A percentile compares a stretch with the other conserved stretches of the same genome.
phyloP scores from a whole-genome alignment of 2,329 filamentous ascomycete genomes.

The Calonectria pseudoturangicola region DNA sequence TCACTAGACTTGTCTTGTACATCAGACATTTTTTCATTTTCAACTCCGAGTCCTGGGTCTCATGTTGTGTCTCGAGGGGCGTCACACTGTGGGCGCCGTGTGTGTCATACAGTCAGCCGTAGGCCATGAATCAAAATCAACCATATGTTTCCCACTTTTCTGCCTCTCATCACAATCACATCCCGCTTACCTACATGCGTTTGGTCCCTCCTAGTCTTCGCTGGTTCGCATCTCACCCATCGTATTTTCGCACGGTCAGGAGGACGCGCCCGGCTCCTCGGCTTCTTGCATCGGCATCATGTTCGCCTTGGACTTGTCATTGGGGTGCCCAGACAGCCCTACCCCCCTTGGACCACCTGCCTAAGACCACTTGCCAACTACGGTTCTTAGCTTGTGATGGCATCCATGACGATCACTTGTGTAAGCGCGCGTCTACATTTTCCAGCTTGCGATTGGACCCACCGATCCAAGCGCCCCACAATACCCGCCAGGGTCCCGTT shows the following conservation, averaged over 20 bases:
- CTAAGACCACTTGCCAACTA: slow-evolving; percentile 6
- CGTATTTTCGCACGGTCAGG: slow-evolving; percentile 2
- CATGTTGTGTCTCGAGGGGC: slow-evolving; percentile 10
- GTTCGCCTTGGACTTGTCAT: slow-evolving; percentile 1
- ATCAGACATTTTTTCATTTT: slow-evolving; percentile 14
- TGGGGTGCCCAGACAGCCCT: not conserved
- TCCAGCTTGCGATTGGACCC: slow-evolving; percentile 39
- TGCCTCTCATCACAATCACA: slow-evolving; percentile 38
- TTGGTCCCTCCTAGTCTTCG: slow-evolving; percentile 10
- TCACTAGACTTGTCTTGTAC: not conserved
- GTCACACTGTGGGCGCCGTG: not conserved
- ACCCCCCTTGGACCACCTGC: not conserved
- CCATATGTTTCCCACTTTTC: slow-evolving; percentile 31
- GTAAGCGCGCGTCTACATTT: slow-evolving; percentile 57
- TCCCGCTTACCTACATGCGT: slow-evolving; percentile 35
- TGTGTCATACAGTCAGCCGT: slow-evolving; percentile 34
- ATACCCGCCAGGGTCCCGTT: slow-evolving; percentile 47
- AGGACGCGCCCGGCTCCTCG: slow-evolving; percentile 24
- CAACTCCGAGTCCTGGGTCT: slow-evolving; percentile 6
- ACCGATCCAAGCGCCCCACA: slow-evolving; percentile 34
- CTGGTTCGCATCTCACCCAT: slow-evolving; percentile 27
- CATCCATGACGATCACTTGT: slow-evolving; percentile 35
- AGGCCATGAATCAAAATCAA: slow-evolving; percentile 31
- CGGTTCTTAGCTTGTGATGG: slow-evolving; percentile 18
- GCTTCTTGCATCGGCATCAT: slow-evolving; percentile 22